Base-by-base conservation (phyloP, 192 early-diverging fungal species). In the Phycomyces nitens region DNA sequence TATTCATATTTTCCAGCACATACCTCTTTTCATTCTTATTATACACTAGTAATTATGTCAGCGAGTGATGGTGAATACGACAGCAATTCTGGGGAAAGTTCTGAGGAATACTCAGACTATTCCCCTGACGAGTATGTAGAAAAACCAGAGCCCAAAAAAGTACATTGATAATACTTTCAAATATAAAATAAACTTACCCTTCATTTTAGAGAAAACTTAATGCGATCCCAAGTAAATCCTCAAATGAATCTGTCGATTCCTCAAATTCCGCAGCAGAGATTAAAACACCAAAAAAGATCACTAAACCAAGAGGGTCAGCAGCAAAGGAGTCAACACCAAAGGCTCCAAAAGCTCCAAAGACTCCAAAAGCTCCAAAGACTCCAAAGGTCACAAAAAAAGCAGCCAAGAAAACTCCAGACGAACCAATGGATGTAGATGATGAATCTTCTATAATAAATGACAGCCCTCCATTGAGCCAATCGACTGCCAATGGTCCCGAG, bases 81-180 rank as follows among this genome's bases (percentile, higher is more conserved):
- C n/a, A n/a, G n/a, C n/a, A n/a, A n/a, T n/a, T n/a, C n/a, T n/a
- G n/a, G n/a, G n/a, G n/a, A n/a, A n/a, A n/a, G 50, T 21, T 59
- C 65, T 18, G 64, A 23, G 5, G 44, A 44, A 29, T 56, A 66
- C 22, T 66, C 57, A 18, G 65, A 66, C n/a, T 60, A 54, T 53
- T 38, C 53, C 24, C 56, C 57, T 20, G 56, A n/a, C n/a, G n/a
- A n/a, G n/a, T n/a, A n/a, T n/a, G n/a, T n/a, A n/a, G n/a, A 65
- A 22, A 15, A 20, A 21, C 42, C 56, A 18, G 49, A 47, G 12
- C n/a, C 53, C 16, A 56, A 26, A 15, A 65, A 65, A 47, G 64
- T 65, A 65, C 8, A 16, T 42, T 34, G 26, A 26, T 27, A 56
- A 26, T 29, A 8, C 14, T 10, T 29, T 11, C 20, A 11, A 56